Conservation (phyloP, 202 grass and related monocot species). For the Carex arenaria region DNA sequence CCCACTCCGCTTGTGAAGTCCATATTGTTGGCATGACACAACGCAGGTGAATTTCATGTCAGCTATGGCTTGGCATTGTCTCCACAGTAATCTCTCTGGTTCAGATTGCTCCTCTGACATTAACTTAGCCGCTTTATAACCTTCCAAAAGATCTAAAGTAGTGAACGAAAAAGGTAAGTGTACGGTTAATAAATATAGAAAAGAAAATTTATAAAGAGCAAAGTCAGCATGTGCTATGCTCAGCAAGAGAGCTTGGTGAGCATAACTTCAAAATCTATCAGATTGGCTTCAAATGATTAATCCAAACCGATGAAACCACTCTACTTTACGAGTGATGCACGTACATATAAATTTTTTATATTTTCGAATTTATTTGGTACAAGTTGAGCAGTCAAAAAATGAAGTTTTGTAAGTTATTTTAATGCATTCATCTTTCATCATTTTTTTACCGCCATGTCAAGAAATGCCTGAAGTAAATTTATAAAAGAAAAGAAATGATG, state of each 20-base stretch:
- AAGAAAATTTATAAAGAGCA: background rate
- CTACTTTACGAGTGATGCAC: too few species aligned
- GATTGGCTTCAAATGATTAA: too few species aligned
- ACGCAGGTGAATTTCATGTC: slow-evolving; percentile 99
- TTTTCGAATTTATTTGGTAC: too few species aligned
- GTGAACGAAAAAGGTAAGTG: background rate
- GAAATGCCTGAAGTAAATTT: background rate
- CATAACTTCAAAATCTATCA: too few species aligned
- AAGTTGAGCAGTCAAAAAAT: too few species aligned
- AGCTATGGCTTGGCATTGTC: slow-evolving; percentile 84
- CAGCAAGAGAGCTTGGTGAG: too few species aligned
- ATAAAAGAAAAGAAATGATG: slow-evolving; percentile 9
- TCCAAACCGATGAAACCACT: too few species aligned
- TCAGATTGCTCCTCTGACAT: slow-evolving; percentile 55
- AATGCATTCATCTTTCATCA: too few species aligned
- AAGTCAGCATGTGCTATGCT: too few species aligned
- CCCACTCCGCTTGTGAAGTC: slow-evolving; percentile 73
- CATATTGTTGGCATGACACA: slow-evolving; percentile 92
- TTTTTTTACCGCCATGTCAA: too few species aligned
- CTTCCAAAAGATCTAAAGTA: slow-evolving; percentile 78
- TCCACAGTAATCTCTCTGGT: slow-evolving; percentile 33
- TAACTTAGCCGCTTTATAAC: slow-evolving; percentile 63
- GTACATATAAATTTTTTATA: too few species aligned
- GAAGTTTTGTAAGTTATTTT: too few species aligned
- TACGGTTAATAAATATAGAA: background rate